Base-by-base conservation (phyloP, 768 basidiomycete genomes). In the Macrolepiota fuliginosa region DNA sequence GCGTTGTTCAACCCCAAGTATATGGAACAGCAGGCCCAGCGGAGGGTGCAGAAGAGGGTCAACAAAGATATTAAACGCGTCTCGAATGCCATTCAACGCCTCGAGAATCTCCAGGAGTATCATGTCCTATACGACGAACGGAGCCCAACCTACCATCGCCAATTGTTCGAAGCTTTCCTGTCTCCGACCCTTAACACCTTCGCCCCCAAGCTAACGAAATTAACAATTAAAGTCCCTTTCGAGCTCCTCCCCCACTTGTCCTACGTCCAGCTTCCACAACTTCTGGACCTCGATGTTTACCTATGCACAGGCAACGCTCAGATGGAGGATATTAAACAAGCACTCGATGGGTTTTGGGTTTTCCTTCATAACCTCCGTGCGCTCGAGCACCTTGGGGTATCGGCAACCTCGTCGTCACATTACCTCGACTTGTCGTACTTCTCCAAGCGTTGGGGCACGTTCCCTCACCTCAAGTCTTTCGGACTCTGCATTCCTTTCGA, bases 401-500 rank as follows among this genome's bases (percentile, higher is more conserved):
- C 68, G 9, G 76, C 79, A 13, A 76, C 76, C 11, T 65, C 67
- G 22, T 63, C 72, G 3, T 81, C 78, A 7, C 70, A 64, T 49
- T 69, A 74, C 51, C 75, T 83, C 45, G 76, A 79, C 64, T 67
- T 83, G 15, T 66, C 70, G 58, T 70, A 67, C 24, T 72, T 83
- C 40, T 78, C 80, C 64, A 58, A 64, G 15, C 64, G 66, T 49
- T 69, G 81, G 37, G 79, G 76, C 0, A 68, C 64, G 13, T 80
- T 80, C 39, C 77, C 79, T n/a, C 70, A 61, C 42, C 72, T 83
- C 13, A 69, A 58, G n/a, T 67, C 72, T 1, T 69, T 82, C 46
- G 61, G 72, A 0, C 67, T 83, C 13, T 78, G 75, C 29, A 78
- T 82, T 15, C 81, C 82, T 6, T 80, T 76, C 54, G 76, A 82